Evolutionary conservation across 2,329 filamentous ascomycete species (phyloP).

Genomic region (Fusarium gaditjirri): DNA sequence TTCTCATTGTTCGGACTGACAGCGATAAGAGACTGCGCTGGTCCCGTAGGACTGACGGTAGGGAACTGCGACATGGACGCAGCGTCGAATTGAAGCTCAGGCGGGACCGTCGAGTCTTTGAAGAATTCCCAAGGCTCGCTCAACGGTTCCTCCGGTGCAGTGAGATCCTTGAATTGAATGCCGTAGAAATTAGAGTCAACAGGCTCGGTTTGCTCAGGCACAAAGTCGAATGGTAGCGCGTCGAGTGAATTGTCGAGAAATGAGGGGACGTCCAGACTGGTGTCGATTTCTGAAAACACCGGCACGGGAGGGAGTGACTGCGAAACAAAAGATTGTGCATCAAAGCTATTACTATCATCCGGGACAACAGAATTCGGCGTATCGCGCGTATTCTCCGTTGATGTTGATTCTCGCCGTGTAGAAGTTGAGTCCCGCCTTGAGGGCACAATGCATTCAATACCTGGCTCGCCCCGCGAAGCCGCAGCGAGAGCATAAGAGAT

Average conservation of each 20-base stretch:
- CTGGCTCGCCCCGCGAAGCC: constrained; percentile 3
- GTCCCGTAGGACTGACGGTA: not conserved
- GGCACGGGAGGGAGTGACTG: constrained; percentile 7
- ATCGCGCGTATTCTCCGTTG: not conserved
- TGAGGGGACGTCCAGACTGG: not conserved
- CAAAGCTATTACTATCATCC: not conserved
- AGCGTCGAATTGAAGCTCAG: not conserved
- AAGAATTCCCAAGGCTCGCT: constrained; percentile 1
- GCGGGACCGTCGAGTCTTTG: not conserved
- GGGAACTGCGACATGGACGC: constrained; percentile 1
- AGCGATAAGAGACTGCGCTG: not conserved
- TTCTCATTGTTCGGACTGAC: not conserved
- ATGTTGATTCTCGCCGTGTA: not conserved
- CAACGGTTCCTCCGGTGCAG: not conserved
- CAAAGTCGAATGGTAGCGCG: not conserved
- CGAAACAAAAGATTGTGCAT: not conserved
- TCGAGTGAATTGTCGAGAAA: constrained; percentile 1
- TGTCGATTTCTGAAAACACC: not conserved
- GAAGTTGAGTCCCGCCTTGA: not conserved
- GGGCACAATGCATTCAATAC: constrained; percentile 13
- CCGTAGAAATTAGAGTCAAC: not conserved
- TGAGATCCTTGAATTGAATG: not conserved
- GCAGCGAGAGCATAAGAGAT: constrained; percentile 12
- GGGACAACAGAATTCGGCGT: not conserved
- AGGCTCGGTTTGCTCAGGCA: not conserved